Conservation (phyloP, 2,329 filamentous ascomycete genomes). For the Aphanocladium album region DNA sequence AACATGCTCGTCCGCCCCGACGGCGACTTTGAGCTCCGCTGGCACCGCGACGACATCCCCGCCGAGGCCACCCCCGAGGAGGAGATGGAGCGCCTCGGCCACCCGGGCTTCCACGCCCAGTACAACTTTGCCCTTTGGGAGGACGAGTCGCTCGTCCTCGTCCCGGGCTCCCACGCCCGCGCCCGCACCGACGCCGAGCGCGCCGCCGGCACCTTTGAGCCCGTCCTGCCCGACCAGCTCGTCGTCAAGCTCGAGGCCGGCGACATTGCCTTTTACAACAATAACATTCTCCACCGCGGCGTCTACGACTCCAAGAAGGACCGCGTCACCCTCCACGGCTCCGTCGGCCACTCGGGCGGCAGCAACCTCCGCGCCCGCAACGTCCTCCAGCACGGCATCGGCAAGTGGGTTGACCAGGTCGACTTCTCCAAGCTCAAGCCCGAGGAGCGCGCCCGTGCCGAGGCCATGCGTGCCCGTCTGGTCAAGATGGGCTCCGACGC, state of each 20-base stretch:
- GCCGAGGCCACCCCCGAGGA: conserved; percentile 60
- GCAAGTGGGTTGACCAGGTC: conserved; percentile 57
- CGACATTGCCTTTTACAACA: conserved; percentile 84
- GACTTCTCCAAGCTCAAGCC: conserved; percentile 48
- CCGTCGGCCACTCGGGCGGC: conserved; percentile 57
- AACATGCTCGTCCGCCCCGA: conserved; percentile 78
- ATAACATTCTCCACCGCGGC: conserved; percentile 77
- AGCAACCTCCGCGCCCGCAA: conserved; percentile 59
- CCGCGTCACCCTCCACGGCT: conserved; percentile 68
- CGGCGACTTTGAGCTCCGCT: conserved; percentile 65
- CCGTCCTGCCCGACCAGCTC: conserved; percentile 56
- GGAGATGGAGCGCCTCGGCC: conserved; percentile 56
- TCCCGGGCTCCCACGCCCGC: conserved; percentile 71
- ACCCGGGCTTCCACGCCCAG: conserved; percentile 70
- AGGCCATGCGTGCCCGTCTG: conserved; percentile 59
- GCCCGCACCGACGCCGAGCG: conserved; percentile 67
- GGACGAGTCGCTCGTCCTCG: conserved; percentile 67
- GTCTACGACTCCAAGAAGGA: conserved; percentile 56
- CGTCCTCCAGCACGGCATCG: conserved; percentile 70
- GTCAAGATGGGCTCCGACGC: conserved; percentile 56
- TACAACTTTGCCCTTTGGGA: conserved; percentile 81
- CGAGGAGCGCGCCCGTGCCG: conserved; percentile 44
- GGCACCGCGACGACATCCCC: conserved; percentile 82
- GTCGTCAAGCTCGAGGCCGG: conserved; percentile 64
- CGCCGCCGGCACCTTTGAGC: conserved; percentile 59